These are phyloP conservation scores for Sugiyamaella qingdaonensis DNA, from an alignment of 805 yeast species.

Conservation along the genomic window DNA sequence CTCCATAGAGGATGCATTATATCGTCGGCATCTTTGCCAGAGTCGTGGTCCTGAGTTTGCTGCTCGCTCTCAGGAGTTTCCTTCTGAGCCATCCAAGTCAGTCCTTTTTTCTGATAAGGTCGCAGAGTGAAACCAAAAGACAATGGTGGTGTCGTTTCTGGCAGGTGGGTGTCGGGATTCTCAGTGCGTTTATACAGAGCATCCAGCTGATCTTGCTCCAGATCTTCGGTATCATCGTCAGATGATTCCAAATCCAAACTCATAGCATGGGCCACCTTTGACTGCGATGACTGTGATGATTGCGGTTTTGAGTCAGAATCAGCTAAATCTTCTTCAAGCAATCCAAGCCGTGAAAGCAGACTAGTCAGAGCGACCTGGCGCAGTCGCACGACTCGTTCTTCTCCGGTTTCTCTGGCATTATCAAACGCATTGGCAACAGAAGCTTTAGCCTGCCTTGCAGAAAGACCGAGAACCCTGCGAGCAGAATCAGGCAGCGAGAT, in stretches of 20 bases:
- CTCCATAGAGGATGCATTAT: conserved; percentile 84
- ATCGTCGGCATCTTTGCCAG: conserved; percentile 37
- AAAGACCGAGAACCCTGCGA: conserved; percentile 15
- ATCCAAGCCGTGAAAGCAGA: conserved; percentile 48
- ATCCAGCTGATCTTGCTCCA: conserved; percentile 68
- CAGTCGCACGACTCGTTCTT: conserved; percentile 47
- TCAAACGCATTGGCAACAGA: conserved; percentile 19
- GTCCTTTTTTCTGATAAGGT: conserved; percentile 77
- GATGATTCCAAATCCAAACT: conserved; percentile 23
- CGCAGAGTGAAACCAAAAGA: conserved; percentile 57
- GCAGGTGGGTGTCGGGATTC: conserved; percentile 49
- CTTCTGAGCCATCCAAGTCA: conserved; percentile 84
- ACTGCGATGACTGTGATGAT: conserved; percentile 2
- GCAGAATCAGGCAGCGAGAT: conserved; percentile 19
- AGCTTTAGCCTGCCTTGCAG: background rate
- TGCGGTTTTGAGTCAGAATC: background rate
- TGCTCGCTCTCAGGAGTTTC: conserved; percentile 53
- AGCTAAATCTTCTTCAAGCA: conserved; percentile 14
- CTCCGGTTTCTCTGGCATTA: conserved; percentile 45
- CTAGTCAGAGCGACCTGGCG: conserved; percentile 53
- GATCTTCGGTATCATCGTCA: conserved; percentile 39
- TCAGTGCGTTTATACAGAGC: conserved; percentile 72
- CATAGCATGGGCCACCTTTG: conserved; percentile 4
- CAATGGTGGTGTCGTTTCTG: conserved; percentile 62
- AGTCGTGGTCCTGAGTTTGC: conserved; percentile 19